A percentile compares a stretch with the other conserved stretches of the same genome.
phyloP scores from a whole-genome alignment of 108 stramenopile genomes.

The Nitzschia sp. region DNA sequence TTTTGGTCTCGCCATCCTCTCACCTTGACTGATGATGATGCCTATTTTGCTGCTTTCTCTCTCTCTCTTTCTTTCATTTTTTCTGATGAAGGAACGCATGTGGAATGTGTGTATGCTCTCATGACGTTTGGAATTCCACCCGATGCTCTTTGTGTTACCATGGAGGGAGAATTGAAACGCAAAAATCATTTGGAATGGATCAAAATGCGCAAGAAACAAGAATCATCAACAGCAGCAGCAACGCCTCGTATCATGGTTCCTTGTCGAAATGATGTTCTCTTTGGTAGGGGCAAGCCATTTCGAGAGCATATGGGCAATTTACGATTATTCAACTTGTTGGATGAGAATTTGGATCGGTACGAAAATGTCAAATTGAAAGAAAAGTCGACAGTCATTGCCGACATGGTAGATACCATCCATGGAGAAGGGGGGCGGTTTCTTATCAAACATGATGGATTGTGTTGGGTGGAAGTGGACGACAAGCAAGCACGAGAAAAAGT shows the following conservation, averaged over 20 bases:
- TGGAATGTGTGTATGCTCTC: conserved; percentile 11
- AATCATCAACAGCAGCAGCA: not conserved
- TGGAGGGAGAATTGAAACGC: conserved; percentile 13
- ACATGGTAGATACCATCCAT: conserved; percentile 10
- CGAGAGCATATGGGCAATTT: conserved; percentile 26
- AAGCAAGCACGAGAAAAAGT: conserved; percentile 17
- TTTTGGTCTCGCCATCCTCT: not conserved
- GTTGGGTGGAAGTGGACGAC: conserved; percentile 15
- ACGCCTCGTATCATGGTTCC: not conserved
- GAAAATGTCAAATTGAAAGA: not conserved
- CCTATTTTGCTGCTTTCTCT: not conserved
- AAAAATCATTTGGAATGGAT: conserved; percentile 22
- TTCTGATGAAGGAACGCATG: conserved; percentile 2
- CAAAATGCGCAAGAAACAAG: not conserved
- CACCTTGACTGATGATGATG: too few species aligned
- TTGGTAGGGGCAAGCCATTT: conserved; percentile 28
- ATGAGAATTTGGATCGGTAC: not conserved
- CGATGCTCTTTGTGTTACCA: conserved; percentile 15
- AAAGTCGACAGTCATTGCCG: conserved; percentile 5
- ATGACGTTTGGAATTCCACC: conserved; percentile 25
- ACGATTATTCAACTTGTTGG: not conserved
- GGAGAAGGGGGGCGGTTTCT: conserved; percentile 13
- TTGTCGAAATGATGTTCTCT: conserved; percentile 13
- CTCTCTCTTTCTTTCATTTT: not conserved
- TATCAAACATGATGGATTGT: not conserved